Evolutionary conservation across 139 green algal genomes (phyloP).

Genomic region (Parachlorella kessleri): DNA sequence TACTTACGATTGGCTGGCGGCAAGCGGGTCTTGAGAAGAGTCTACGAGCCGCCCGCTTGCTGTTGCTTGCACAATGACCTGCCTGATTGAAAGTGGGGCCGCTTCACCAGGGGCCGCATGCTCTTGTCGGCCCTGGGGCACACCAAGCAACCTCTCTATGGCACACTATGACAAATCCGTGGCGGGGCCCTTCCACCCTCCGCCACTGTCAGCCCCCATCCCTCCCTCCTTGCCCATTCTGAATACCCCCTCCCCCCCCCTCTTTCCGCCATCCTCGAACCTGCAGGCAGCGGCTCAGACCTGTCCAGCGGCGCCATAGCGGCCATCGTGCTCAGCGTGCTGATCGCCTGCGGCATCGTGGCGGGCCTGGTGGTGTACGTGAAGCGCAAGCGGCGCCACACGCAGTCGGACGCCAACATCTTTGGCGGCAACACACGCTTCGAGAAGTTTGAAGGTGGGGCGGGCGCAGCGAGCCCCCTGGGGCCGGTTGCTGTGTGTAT

Average conservation of each 20-base stretch:
- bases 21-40: too few relatives aligned
- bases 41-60: too few relatives aligned
- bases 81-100: too few relatives aligned
- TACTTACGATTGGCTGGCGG: too few relatives aligned
- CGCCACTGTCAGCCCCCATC: not conserved
- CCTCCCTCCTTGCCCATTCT: not conserved
- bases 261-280: not conserved
- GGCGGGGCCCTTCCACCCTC: not conserved
- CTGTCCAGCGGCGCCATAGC: not conserved
- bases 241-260: not conserved
- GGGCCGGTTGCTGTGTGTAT: too few relatives aligned
- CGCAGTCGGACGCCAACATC: not conserved
- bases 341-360: not conserved
- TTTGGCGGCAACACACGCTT: not conserved
- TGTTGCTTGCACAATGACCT: too few relatives aligned
- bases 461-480: too few relatives aligned
- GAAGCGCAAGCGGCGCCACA: not conserved
- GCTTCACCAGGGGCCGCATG: too few relatives aligned
- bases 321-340: not conserved
- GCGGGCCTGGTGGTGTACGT: not conserved
- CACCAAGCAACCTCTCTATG: not conserved
- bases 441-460: not conserved
- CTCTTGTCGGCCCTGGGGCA: not conserved
- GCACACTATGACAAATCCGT: not conserved
- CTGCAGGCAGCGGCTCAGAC: not conserved